Evolutionary conservation across 1,284 basidiomycete species (phyloP), one percentile per base, ranked within the genome.

Genomic region (Takashimella koratensis): DNA sequence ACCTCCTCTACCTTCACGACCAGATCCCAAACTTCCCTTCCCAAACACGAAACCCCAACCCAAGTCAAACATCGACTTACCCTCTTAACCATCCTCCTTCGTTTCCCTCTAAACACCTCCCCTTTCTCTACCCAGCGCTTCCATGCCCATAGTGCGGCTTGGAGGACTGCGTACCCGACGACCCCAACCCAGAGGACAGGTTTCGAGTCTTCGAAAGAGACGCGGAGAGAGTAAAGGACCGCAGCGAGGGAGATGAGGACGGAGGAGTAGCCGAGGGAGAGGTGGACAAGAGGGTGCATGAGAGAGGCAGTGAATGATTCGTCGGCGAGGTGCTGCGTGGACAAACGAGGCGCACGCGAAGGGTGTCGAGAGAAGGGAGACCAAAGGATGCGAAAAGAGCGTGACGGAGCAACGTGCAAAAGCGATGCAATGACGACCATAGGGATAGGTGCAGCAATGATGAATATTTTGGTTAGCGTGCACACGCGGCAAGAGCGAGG

Each of bases 191-290:
- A 86, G 22, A 92, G 83, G 36, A 83, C 83, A 11, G 84, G 82
- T 75, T 93, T 93, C 57, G 86, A 84, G 68, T 86, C 81, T 71
- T 93, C 88, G 71, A 93, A 95, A n/a, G 87, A 84, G 52, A 86
- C 79, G 67, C 86, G 85, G 75, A 85, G 90, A 43, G 89, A 87
- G 66, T 94, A 93, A 45, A 88, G 78, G 21, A 84, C 86, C n/a
- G 88, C 89, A 4, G 82, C 86, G 27, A 81, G 82, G 26, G 90
- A 88, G 20, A 92, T 80, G 54, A 90, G 79, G 42, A 92, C 87
- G 53, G 86, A 84, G 10, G 85, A 79, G 85, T 89, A 94, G 20
- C 91, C 92, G 12, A 94, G 80, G 0, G 79, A 84, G 46, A 95
- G 82, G 44, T 88, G 84, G 16, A 94, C 84, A 65, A 93, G 90